These are phyloP conservation scores for Nicotiana tabacum DNA, from an alignment of 257 asterid genomes.

Conservation along the genomic window DNA sequence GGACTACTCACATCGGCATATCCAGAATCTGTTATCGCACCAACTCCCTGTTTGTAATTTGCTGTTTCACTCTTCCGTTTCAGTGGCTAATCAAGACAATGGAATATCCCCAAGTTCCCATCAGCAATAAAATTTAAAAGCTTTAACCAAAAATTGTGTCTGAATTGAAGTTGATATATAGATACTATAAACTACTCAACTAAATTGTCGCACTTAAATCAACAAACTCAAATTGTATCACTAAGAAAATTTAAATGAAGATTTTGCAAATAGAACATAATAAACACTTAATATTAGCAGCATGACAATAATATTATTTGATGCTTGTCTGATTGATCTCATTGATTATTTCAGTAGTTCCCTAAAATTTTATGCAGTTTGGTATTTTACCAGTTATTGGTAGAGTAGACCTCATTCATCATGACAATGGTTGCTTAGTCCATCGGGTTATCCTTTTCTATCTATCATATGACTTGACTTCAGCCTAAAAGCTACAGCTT, in stretches of 20 bases:
- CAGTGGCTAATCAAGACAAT: conserved; percentile 38
- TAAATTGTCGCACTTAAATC: not conserved
- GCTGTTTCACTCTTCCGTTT: conserved; percentile 56
- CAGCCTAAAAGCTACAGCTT: not conserved
- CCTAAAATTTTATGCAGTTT: not conserved
- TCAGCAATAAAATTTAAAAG: conserved; percentile 6
- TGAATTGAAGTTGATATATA: not conserved
- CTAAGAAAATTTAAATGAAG: not conserved
- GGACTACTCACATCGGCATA: conserved; percentile 26
- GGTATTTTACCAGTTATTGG: not conserved
- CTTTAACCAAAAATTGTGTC: not conserved
- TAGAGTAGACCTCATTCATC: not conserved
- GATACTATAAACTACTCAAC: conserved; percentile 3
- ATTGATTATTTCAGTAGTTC: not conserved
- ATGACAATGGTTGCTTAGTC: conserved; percentile 1
- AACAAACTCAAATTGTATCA: not conserved
- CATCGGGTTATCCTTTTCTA: not conserved
- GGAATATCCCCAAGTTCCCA: not conserved
- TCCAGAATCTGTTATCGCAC: conserved; percentile 39
- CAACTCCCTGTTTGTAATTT: conserved; percentile 42
- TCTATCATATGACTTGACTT: not conserved
- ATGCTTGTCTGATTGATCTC: not conserved
- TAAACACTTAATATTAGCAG: not conserved
- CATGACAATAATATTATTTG: not conserved
- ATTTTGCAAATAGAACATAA: not conserved